Conservation (phyloP, 345 rosid species). For the Ailanthus altissimus region DNA sequence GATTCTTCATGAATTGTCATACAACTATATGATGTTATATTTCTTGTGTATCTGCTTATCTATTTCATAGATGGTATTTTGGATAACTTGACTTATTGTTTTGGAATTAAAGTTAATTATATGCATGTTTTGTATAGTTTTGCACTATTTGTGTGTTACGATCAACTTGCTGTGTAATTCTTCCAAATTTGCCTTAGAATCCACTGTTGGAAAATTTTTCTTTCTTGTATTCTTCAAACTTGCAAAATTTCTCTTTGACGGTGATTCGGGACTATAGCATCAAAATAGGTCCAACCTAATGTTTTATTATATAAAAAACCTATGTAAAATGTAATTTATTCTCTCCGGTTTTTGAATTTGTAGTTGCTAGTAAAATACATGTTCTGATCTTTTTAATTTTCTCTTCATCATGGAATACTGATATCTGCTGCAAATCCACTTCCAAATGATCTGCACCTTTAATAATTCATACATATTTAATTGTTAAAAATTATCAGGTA, state of each 20-base stretch:
- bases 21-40: not conserved
- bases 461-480: not conserved
- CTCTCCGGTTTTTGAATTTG: not conserved
- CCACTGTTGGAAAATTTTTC: not conserved
- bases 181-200: not conserved
- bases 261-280: not conserved
- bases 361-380: not conserved
- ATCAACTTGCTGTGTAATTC: not conserved
- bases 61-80: not conserved
- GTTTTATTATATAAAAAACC: not conserved
- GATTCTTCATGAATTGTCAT: not conserved
- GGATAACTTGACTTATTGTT: not conserved
- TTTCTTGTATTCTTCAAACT: not conserved
- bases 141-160: not conserved
- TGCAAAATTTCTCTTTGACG: not conserved
- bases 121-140: not conserved
- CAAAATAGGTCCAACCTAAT: not conserved
- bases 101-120: not conserved
- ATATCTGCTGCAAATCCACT: not conserved
- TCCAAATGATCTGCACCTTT: not conserved
- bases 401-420: not conserved
- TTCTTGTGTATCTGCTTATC: not conserved
- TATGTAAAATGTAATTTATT: not conserved
- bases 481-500: not conserved
- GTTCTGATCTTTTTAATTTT: not conserved